Evolutionary conservation across 371 early-diverging fungal genomes (phyloP).

Genomic region (Mucor indicus): DNA sequence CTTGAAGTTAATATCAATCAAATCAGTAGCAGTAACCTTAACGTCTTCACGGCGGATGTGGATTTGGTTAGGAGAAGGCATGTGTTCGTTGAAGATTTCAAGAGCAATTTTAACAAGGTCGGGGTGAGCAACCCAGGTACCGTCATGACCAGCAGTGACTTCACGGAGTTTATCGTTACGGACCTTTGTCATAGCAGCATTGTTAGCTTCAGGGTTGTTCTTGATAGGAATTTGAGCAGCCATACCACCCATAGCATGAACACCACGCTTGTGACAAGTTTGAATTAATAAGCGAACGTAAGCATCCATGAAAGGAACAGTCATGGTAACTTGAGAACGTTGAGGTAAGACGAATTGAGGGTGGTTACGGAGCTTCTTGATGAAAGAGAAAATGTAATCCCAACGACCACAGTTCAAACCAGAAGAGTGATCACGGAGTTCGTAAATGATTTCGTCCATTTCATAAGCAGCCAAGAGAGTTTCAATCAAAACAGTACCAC

Average conservation of each 20-base stretch:
- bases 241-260: constrained; percentile 99
- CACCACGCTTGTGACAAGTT: constrained; percentile 96
- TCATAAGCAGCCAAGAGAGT: constrained; percentile 95
- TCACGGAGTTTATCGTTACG: constrained; percentile 93
- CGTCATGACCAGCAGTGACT: constrained; percentile 92
- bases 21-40: constrained; percentile 74
- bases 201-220: constrained; percentile 83
- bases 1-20: constrained; percentile 79
- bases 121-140: constrained; percentile 98
- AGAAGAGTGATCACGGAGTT: constrained; percentile 93
- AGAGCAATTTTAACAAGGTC: constrained; percentile 87
- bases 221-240: constrained; percentile 98
- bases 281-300: constrained; percentile 90
- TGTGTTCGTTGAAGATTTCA: constrained; percentile 88
- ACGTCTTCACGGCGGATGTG: constrained; percentile 90
- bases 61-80: constrained; percentile 96
- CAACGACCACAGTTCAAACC: constrained; percentile 98
- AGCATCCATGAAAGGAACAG: constrained; percentile 95
- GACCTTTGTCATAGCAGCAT: constrained; percentile 91
- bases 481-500: constrained; percentile 95
- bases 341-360: constrained; percentile 86
- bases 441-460: constrained; percentile 98
- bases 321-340: constrained; percentile 89
- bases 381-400: constrained; percentile 98
- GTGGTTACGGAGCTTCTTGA: constrained; percentile 92